phyloP scores from a whole-genome alignment of 768 basidiomycete genomes.

The Auricularia sp. region DNA sequence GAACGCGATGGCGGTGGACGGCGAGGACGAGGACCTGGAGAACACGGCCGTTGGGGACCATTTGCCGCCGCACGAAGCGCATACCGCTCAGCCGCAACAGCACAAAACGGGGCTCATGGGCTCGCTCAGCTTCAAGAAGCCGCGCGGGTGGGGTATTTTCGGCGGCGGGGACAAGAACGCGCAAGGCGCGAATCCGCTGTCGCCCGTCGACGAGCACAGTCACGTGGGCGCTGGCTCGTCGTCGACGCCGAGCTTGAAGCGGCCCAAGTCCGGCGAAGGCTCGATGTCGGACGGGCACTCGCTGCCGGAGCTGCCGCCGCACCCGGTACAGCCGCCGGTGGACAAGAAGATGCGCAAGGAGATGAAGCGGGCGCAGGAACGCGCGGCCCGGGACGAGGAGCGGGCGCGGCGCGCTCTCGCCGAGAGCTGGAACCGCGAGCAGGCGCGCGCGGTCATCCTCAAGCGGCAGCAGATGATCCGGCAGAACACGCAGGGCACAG shows the following conservation, averaged over 20 bases:
- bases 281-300: conserved; percentile 47
- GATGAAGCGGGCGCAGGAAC: conserved; percentile 72
- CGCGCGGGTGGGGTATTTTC: conserved; percentile 63
- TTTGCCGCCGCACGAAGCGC: conserved; percentile 16
- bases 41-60: neutral
- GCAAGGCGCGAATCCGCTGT: conserved; percentile 35
- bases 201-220: conserved; percentile 65
- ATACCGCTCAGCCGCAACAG: conserved; percentile 28
- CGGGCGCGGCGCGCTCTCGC: conserved; percentile 69
- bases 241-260: conserved; percentile 61
- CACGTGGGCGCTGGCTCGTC: conserved; percentile 31
- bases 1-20: conserved; percentile 3
- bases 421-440: conserved; percentile 68
- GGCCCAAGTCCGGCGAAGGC: conserved; percentile 44
- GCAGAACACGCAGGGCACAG: conserved; percentile 37
- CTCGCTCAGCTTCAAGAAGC: conserved; percentile 48
- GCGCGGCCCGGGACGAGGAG: conserved; percentile 71
- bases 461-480: conserved; percentile 73
- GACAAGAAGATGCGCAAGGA: conserved; percentile 38
- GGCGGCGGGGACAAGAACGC: conserved; percentile 59
- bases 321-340: conserved; percentile 12
- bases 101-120: conserved; percentile 41
- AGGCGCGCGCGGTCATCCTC: conserved; percentile 85
- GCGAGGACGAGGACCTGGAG: conserved; percentile 37
- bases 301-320: conserved; percentile 40